Evolutionary conservation across 768 basidiomycete species (phyloP).

Genomic region (Boletellus ananas): DNA sequence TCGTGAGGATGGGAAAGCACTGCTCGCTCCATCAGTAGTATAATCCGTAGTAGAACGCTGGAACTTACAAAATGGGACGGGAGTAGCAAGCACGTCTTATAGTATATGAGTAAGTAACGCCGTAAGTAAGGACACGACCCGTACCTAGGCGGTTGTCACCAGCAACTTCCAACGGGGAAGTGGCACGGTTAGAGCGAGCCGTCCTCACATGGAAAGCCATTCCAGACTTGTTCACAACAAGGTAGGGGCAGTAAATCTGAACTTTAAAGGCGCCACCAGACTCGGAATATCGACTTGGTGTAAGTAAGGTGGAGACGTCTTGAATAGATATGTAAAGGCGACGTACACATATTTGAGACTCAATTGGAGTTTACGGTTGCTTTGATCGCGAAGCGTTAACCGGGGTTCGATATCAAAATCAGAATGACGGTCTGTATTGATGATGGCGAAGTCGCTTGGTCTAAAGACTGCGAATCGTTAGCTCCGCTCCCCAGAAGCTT

Average conservation of each 20-base stretch:
- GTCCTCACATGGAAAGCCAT: conserved; percentile 75
- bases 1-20: conserved; percentile 85
- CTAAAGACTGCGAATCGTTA: conserved; percentile 61
- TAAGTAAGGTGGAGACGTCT: conserved; percentile 6
- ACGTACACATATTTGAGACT: conserved; percentile 88
- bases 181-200: conserved; percentile 55
- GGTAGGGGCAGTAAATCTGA: conserved; percentile 87
- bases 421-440: conserved; percentile 88
- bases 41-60: conserved; percentile 1
- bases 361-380: conserved; percentile 73
- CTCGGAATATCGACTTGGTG: conserved; percentile 66
- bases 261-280: conserved; percentile 96
- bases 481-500: background rate
- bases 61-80: conserved; percentile 78
- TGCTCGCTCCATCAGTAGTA: conserved; percentile 28
- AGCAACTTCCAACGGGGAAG: conserved; percentile 74
- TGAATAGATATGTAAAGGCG: background rate
- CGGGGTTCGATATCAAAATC: conserved; percentile 81
- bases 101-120: conserved; percentile 9
- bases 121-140: conserved; percentile 7
- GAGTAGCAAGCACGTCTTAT: conserved; percentile 45
- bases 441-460: conserved; percentile 95
- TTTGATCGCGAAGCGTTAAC: conserved; percentile 67
- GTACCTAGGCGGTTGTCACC: conserved; percentile 69
- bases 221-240: conserved; percentile 91